Conservation (phyloP, 2,329 filamentous ascomycete genomes). For the Ophiostoma ulmi region DNA sequence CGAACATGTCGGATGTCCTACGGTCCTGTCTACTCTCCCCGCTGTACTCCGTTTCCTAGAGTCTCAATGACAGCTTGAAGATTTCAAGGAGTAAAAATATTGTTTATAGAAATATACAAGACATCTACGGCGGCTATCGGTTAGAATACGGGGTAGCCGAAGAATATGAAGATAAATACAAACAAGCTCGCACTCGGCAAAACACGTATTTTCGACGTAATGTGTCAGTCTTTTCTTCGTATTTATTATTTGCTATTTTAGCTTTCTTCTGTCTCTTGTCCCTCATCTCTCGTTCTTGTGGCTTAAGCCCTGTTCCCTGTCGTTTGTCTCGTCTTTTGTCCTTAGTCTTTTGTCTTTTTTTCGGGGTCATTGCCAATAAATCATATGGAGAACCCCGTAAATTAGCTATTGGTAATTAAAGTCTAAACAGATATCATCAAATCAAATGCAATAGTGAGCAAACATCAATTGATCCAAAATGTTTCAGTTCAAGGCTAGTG, state of each 20-base stretch:
- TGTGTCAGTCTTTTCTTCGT: background rate
- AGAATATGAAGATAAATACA: background rate
- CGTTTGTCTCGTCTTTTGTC: background rate
- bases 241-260: background rate
- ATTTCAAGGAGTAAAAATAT: too few relatives aligned
- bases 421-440: background rate
- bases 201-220: slow-evolving; percentile 14
- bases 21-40: background rate
- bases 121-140: background rate
- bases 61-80: background rate
- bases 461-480: background rate
- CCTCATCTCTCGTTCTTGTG: too few relatives aligned
- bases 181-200: background rate
- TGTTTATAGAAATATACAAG: too few relatives aligned
- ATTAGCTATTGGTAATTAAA: slow-evolving; percentile 7
- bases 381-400: slow-evolving; percentile 7
- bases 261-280: background rate
- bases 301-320: background rate
- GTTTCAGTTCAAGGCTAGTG: background rate
- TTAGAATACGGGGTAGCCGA: slow-evolving; percentile 4
- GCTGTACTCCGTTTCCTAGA: background rate
- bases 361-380: background rate
- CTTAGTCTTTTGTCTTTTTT: background rate
- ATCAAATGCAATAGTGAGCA: background rate
- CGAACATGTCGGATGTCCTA: background rate